Percentiles rank a stretch among this genome's conserved stretches.
These are phyloP conservation scores for Candida sonorensis DNA, from an alignment of 805 yeast genomes.

Conservation along the genomic window DNA sequence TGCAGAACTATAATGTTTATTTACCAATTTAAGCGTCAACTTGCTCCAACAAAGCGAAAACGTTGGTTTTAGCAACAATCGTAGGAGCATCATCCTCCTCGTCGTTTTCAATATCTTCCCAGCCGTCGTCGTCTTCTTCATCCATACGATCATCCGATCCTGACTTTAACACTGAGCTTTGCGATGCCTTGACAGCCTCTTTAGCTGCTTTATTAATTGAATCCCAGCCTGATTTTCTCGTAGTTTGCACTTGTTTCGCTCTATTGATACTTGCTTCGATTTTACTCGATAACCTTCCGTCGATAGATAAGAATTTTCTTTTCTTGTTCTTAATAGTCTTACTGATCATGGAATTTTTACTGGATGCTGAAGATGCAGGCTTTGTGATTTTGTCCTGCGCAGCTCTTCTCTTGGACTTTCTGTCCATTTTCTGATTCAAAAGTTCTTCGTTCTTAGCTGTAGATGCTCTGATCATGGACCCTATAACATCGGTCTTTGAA, in stretches of 20 bases:
- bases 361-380: neutral
- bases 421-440: constrained; percentile 48
- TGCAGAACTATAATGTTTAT: neutral
- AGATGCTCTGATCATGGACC: constrained; percentile 60
- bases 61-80: constrained; percentile 14
- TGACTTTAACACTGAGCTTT: too few species aligned
- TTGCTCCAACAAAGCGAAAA: constrained; percentile 20
- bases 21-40: constrained; percentile 19
- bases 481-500: constrained; percentile 51
- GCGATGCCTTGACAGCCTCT: constrained; percentile 15
- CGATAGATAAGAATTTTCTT: constrained; percentile 43
- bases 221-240: constrained; percentile 73
- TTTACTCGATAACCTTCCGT: constrained; percentile 52
- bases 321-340: constrained; percentile 29
- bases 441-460: constrained; percentile 55
- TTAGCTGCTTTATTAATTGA: constrained; percentile 47
- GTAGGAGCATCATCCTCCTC: constrained; percentile 4
- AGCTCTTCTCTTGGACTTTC: constrained; percentile 18
- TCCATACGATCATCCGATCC: constrained; percentile 9
- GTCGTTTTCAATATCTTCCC: constrained; percentile 17
- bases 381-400: constrained; percentile 1
- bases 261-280: constrained; percentile 59
- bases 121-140: constrained; percentile 12
- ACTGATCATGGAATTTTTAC: constrained; percentile 15
- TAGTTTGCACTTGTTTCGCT: constrained; percentile 52